phyloP scores from a whole-genome alignment of 306 rosid genomes.

The Albizia julibrissin region DNA sequence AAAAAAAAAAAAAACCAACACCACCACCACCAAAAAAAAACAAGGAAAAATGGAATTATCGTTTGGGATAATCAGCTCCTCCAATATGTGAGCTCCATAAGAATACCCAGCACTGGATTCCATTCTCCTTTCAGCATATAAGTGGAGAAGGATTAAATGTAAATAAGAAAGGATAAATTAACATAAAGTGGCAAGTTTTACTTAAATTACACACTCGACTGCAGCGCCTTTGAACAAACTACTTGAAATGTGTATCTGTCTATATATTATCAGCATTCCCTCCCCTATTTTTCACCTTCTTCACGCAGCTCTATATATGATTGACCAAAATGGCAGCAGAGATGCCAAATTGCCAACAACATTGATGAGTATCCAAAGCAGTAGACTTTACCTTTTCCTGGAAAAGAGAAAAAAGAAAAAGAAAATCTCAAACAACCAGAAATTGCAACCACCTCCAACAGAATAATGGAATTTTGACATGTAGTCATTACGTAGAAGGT shows the following conservation, averaged over 20 bases:
- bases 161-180: constrained; percentile 13
- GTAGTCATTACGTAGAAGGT: constrained; percentile 26
- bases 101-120: constrained; percentile 21
- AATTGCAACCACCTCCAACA: constrained; percentile 31
- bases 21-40: background rate
- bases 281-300: constrained; percentile 31
- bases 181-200: constrained; percentile 18
- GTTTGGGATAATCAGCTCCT: constrained; percentile 9
- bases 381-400: constrained; percentile 50
- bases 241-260: background rate
- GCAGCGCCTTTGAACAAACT: background rate
- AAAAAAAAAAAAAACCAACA: too few species aligned
- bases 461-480: constrained; percentile 32
- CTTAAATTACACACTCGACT: constrained; percentile 21
- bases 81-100: constrained; percentile 21
- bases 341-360: constrained; percentile 37
- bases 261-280: background rate
- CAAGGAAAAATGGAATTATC: background rate
- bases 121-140: constrained; percentile 32
- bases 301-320: constrained; percentile 35
- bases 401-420: constrained; percentile 17
- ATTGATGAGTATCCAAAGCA: constrained; percentile 43
- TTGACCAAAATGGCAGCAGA: constrained; percentile 39
- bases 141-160: constrained; percentile 24
- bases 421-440: constrained; percentile 31